phyloP scores from a whole-genome alignment of 345 rosid species.

The Moringa oleifera region DNA sequence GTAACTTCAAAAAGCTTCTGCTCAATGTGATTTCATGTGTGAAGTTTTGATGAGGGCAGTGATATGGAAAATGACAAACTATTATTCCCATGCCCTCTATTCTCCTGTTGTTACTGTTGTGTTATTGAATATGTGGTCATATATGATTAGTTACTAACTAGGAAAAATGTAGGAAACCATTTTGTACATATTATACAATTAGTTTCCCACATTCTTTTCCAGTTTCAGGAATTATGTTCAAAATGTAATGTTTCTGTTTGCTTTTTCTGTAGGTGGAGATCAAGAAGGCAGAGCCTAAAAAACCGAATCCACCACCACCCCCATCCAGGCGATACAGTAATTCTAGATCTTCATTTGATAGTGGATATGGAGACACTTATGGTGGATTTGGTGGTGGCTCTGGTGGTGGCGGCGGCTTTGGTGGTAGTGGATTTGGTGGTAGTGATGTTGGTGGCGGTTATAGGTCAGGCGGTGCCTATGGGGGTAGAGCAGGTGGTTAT shows the following conservation, averaged over 20 bases:
- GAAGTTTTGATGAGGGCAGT: background rate
- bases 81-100: background rate
- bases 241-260: background rate
- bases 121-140: background rate
- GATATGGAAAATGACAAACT: background rate
- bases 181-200: background rate
- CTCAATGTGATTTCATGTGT: background rate
- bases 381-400: slow-evolving; percentile 55
- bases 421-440: slow-evolving; percentile 53
- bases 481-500: slow-evolving; percentile 49
- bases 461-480: slow-evolving; percentile 58
- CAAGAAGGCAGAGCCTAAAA: slow-evolving; percentile 99
- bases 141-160: background rate
- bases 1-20: background rate
- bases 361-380: slow-evolving; percentile 35
- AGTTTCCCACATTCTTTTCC: background rate
- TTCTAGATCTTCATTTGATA: slow-evolving; percentile 54
- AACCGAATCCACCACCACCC: slow-evolving; percentile 63
- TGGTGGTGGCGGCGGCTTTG: slow-evolving; percentile 46
- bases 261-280: slow-evolving; percentile 67
- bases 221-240: background rate
- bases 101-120: too few species aligned
- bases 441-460: slow-evolving; percentile 44
- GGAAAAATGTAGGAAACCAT: background rate
- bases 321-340: slow-evolving; percentile 53